phyloP scores from a whole-genome alignment of 257 asterid species.

The Knoxia roxburghii region DNA sequence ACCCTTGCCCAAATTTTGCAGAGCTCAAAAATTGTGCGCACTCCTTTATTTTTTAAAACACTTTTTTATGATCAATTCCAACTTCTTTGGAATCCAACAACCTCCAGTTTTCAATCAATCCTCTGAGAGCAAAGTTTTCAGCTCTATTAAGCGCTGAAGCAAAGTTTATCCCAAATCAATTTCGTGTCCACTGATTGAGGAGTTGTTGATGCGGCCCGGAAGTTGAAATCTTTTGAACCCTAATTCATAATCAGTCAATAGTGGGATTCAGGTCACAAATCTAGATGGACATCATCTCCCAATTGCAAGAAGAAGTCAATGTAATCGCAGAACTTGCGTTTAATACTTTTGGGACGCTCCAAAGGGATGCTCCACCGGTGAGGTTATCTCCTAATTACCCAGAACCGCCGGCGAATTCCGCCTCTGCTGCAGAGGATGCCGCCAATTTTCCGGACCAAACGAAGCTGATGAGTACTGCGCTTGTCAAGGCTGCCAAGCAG shows the following conservation, averaged over 20 bases:
- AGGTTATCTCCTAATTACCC: slow-evolving; percentile 85
- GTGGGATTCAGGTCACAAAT: background rate
- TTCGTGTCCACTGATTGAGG: background rate
- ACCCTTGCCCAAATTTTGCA: too few species aligned
- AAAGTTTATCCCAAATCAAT: background rate
- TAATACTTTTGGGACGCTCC: slow-evolving; percentile 81
- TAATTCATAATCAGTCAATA: background rate
- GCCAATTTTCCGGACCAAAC: slow-evolving; percentile 62
- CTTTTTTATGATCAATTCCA: too few species aligned
- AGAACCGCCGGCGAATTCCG: slow-evolving; percentile 59
- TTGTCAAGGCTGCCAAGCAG: slow-evolving; percentile 94
- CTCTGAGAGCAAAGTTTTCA: too few species aligned
- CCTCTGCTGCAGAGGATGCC: slow-evolving; percentile 43
- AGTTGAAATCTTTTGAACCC: background rate
- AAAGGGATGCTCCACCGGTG: slow-evolving; percentile 85
- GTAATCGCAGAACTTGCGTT: slow-evolving; percentile 62
- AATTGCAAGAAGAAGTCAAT: slow-evolving; percentile 76
- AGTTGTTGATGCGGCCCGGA: background rate
- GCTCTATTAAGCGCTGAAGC: too few species aligned
- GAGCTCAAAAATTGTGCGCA: too few species aligned
- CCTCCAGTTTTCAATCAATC: too few species aligned
- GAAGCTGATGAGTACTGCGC: slow-evolving; percentile 59
- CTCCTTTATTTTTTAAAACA: too few species aligned
- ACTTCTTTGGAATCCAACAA: too few species aligned
- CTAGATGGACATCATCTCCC: slow-evolving; percentile 78